Evolutionary conservation across 1,139 yeast species (phyloP).

Genomic region (Candida gigantensis): DNA sequence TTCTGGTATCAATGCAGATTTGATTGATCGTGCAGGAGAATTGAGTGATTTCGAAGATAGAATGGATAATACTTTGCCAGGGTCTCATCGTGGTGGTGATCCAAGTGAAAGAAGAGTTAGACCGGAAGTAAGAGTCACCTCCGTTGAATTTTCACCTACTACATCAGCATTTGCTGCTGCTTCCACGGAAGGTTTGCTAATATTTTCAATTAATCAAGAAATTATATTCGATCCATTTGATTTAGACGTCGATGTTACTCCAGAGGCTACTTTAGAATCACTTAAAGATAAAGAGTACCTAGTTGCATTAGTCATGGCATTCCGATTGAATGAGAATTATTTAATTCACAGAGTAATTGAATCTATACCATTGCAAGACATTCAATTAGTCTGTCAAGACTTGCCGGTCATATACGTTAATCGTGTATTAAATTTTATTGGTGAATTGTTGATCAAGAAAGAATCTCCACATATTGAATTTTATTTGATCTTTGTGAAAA

Average conservation of each 20-base stretch:
- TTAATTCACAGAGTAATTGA: conserved; percentile 77
- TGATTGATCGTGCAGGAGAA: conserved; percentile 84
- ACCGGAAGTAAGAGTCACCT: conserved; percentile 79
- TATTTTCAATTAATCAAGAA: conserved; percentile 77
- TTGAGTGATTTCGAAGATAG: conserved; percentile 85
- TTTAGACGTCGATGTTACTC: conserved; percentile 89
- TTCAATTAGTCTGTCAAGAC: conserved; percentile 62
- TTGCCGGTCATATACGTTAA: conserved; percentile 78
- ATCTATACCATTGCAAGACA: conserved; percentile 70
- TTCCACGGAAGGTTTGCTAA: conserved; percentile 87
- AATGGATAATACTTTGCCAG: conserved; percentile 76
- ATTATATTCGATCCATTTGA: conserved; percentile 92
- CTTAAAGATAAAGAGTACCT: conserved; percentile 71
- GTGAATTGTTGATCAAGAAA: conserved; percentile 54
- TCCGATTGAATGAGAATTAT: conserved; percentile 81
- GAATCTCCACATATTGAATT: conserved; percentile 88
- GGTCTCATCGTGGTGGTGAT: conserved; percentile 89
- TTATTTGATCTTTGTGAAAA: conserved; percentile 77
- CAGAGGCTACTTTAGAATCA: conserved; percentile 66
- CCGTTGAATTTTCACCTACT: conserved; percentile 85
- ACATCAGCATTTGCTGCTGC: conserved; percentile 93
- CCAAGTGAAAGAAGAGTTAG: conserved; percentile 74
- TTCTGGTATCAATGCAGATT: conserved; percentile 75
- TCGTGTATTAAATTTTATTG: conserved; percentile 68
- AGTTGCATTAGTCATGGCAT: conserved; percentile 87